Conservation (phyloP, 176 grass and related monocot species). For the Cenchrus fungigraminus region DNA sequence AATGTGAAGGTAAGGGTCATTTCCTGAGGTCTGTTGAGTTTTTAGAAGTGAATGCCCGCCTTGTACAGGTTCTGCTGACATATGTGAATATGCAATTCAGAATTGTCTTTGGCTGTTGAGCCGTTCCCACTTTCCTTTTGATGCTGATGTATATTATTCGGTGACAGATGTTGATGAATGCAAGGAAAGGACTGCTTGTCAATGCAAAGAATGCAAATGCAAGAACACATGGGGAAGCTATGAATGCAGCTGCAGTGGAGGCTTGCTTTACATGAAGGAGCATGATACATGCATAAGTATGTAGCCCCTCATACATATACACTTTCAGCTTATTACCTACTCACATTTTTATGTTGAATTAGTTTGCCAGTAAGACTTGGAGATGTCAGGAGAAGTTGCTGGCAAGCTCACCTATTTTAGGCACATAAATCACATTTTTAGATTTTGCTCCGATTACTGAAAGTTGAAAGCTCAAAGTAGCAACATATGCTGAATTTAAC, state of each 20-base stretch:
- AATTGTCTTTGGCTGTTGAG: background rate
- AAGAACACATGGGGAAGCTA: conserved; percentile 2
- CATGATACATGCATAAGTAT: background rate
- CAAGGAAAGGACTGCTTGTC: conserved; percentile 1
- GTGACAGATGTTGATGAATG: background rate
- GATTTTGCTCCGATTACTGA: background rate
- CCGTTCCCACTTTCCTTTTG: background rate
- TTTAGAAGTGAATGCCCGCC: background rate
- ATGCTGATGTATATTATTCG: background rate
- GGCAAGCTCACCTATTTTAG: background rate
- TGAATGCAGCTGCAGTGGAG: background rate
- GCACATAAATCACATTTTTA: background rate
- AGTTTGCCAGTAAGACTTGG: background rate
- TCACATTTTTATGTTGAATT: background rate
- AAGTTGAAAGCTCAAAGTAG: background rate
- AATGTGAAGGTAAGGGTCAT: background rate
- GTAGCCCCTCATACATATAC: background rate
- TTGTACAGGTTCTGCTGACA: background rate
- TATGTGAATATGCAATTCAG: background rate
- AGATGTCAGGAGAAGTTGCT: background rate
- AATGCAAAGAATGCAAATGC: conserved; percentile 3
- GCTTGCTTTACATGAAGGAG: background rate
- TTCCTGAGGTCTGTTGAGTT: background rate
- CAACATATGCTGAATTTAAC: conserved; percentile 7
- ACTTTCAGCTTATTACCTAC: background rate